Evolutionary conservation across 2,329 filamentous ascomycete species (phyloP), one percentile per base, ranked within the genome.

Genomic region (Monilinia fructigena): DNA sequence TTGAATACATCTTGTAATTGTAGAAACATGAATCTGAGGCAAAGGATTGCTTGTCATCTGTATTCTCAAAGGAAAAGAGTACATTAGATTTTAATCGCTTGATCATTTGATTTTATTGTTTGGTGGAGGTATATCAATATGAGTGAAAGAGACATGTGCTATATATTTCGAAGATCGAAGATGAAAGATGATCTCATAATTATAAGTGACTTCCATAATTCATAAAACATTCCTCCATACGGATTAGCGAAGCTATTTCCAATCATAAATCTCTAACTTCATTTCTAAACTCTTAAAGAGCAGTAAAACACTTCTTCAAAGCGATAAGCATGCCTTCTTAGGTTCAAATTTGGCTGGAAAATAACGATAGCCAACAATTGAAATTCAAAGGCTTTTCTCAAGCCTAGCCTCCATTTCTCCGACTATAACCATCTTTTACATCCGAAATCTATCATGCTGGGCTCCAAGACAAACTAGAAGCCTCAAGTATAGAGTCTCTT

Each of bases 221-320:
- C 45, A 20, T 60, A 60, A 23, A 50, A 35, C 5, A 60, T 48
- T 48, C 28, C 28, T 59, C 18, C 56, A 48, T 59, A 16, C 16
- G 3, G 40, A 16, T 16, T 16, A 14, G 4, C 10, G 26, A 4
- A 38, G 8, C 20, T 10, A n/a, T 31, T 14, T 31, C 28, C 28
- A 48, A 31, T 35, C 56, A 48, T 59, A n/a, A 35, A 45, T 23
- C 26, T 11, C 20, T 18, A 35, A 16, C 56, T 59, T n/a, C 42
- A 23, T n/a, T 31, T 23, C 12, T 7, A 38, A 2, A 59, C 20
- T 23, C 23, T 14, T 20, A 42, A 14, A 5, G 3, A 42, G 4
- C 4, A 42, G 18, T 20, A 16, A n/a, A 60, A 5, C 45, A 60
- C 20, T 48, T 35, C 12, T n/a, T 50, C 11, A 28, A 50, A 60